These are phyloP conservation scores for Nitzschia sp. DNA, from an alignment of 108 stramenopile genomes.

Conservation along the genomic window DNA sequence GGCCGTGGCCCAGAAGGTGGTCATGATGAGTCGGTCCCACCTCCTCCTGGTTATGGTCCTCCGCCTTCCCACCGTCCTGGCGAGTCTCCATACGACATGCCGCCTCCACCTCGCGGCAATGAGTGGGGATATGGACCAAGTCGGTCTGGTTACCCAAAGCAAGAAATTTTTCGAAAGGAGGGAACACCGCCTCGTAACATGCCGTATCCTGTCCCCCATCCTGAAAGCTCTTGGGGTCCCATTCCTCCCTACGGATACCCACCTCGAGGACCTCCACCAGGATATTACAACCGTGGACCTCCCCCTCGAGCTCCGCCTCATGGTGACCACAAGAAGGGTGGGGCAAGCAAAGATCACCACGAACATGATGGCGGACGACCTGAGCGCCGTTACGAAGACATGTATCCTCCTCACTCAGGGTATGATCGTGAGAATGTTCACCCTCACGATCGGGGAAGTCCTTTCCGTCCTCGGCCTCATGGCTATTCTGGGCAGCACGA, in stretches of 20 bases:
- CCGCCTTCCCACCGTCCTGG: slow-evolving; percentile 8
- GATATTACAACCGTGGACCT: slow-evolving; percentile 22
- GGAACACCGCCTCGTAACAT: slow-evolving; percentile 10
- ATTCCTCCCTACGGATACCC: slow-evolving; percentile 16
- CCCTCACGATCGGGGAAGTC: slow-evolving; percentile 7
- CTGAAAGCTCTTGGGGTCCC: slow-evolving; percentile 9
- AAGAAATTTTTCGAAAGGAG: slow-evolving; percentile 17
- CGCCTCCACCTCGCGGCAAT: slow-evolving; percentile 13
- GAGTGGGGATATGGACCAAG: slow-evolving; percentile 27
- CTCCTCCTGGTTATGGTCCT: slow-evolving; percentile 8
- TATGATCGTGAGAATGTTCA: too few relatives aligned
- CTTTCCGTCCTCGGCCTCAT: slow-evolving; percentile 33
- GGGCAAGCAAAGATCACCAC: slow-evolving; percentile 1
- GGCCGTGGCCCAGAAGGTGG: background rate
- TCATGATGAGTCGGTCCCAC: background rate
- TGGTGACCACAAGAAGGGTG: background rate
- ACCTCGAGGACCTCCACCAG: slow-evolving; percentile 9
- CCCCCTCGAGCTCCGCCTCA: slow-evolving; percentile 5
- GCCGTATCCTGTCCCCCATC: slow-evolving; percentile 1
- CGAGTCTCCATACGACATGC: slow-evolving; percentile 12
- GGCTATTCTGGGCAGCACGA: slow-evolving; percentile 23
- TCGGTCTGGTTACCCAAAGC: slow-evolving; percentile 8
- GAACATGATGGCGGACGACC: slow-evolving; percentile 3
- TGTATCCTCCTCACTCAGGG: slow-evolving; percentile 11
- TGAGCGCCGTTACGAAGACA: slow-evolving; percentile 5